Base-by-base conservation (phyloP, 805 yeast genomes). In the Ogataea kodamae region DNA sequence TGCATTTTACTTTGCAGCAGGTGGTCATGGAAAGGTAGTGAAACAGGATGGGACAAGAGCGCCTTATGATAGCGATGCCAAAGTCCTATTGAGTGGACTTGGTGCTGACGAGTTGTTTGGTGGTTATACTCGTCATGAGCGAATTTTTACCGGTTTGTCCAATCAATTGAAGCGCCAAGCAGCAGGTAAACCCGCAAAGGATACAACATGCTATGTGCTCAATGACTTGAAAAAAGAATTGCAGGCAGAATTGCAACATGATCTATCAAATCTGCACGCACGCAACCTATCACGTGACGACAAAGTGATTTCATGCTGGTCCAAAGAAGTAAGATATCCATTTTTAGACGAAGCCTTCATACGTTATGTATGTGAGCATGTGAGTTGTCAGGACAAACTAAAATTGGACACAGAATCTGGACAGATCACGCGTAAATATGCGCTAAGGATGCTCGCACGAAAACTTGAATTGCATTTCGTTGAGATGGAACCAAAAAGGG, bases 91-190 rank as follows among this genome's bases (percentile, higher is more conserved):
- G 21, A 85, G 96, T 34, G 99, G 99, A 0, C 66, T 92, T 9
- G 99, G 99, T 1, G 98, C 98, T 0, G 99, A 92, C 61, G 99
- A 92, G 58, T 61, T 92, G 12, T 89, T 84, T 65, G 99, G 96
- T 0, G 99, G 99, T 0, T 92, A 92, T 55, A 84, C 95, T 14
- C 70, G 97, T 27, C 94, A 92, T 48, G 80, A 75, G 42, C 58
- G 74, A 20, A 50, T 72, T 2, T 72, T 73, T 51, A 61, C 66
- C 0, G 46, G 49, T 9, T 33, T 53, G 5, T 41, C 61, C 36
- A 45, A 49, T 42, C 36, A 54, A 42, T 29, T 44, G 25, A 37
- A 48, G 35, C 33, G 54, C 15, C 18, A 12, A n/a, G 8, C 48
- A 6, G 48, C 50, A 19, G 37, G 40, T 12, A 48, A 40, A 32